Evolutionary conservation across 306 rosid genomes (phyloP).

Genomic region (Fragaria ananassa): DNA sequence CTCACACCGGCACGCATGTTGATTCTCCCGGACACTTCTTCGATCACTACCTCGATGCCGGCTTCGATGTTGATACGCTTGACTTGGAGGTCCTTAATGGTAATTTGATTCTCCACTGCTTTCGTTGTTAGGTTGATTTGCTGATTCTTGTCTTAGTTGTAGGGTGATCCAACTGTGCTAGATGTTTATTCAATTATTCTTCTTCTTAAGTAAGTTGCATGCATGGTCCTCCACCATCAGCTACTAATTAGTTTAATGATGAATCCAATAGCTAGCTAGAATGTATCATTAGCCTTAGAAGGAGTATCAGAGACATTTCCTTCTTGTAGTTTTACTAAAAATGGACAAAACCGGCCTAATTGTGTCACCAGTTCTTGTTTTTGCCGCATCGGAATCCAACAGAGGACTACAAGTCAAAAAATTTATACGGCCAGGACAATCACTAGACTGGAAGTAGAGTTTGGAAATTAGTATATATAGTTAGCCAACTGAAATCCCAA

Average conservation of each 20-base stretch:
- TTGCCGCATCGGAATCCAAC: not conserved
- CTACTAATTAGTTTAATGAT: no score
- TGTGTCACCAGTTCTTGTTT: not conserved
- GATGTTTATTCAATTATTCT: not conserved
- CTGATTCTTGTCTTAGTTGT: not conserved
- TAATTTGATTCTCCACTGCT: not conserved
- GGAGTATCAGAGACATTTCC: not conserved
- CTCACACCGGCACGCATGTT: conserved; percentile 85
- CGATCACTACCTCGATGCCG: conserved; percentile 77
- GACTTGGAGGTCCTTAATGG: conserved; percentile 76
- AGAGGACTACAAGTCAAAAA: not conserved
- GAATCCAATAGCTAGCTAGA: not conserved
- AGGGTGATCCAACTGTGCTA: not conserved
- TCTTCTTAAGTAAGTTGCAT: not conserved
- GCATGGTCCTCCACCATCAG: not conserved
- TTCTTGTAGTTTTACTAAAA: not conserved
- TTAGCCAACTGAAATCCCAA: not conserved
- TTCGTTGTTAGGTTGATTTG: not conserved
- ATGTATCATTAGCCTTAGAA: not conserved
- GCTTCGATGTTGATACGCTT: conserved; percentile 78
- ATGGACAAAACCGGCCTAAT: not conserved
- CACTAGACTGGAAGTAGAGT: not conserved
- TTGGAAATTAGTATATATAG: not conserved
- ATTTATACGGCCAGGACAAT: not conserved
- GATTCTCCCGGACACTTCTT: conserved; percentile 76